Evolutionary conservation across 2,329 filamentous ascomycete genomes (phyloP), one percentile per base, ranked within the genome.

Genomic region (Aspergillus pseudoviridinutans): DNA sequence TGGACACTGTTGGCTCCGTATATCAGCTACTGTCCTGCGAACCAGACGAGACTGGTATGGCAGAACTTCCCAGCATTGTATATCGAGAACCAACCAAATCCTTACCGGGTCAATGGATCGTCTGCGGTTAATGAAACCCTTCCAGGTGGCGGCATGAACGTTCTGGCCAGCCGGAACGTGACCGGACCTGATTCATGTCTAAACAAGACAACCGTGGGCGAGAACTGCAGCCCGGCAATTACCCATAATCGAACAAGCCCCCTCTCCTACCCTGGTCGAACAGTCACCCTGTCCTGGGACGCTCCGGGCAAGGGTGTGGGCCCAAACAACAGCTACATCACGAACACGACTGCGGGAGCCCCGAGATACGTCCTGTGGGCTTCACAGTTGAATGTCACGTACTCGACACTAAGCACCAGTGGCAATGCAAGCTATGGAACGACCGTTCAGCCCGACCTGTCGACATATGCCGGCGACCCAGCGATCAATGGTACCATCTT

Each of bases 1-100:
- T 95, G 91, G 91, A 89, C 90, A 0, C 80, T 91, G 24, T 79
- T 94, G 4, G 90, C 91, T 0, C 91, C 90, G 0, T 92, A 92
- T 74, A 92, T 95, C 72, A 86, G 84, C 38, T 87, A 82, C 4
- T 95, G 91, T 72, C 90, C 91, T 0, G 76, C 75, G 47, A 85
- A 88, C 70, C 86, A 87, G 64, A 93, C 89, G 1, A 85, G 89
- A 6, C 79, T 95, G 29, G 82, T 86, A 25, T 95, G 91, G 90
- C 88, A 93, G 71, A 95, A 95, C 78, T 92, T 90, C 77, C 91
- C 90, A 0, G 81, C 83, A 0, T 76, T 94, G 17, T 79, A 82
- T 64, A 80, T 94, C 51, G 77, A 88, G 29, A 92, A 93, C 76
- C 87, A 93, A 70, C 87, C 90, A 2, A 93, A 92, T 73, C 82